Conservation (phyloP, 2,329 filamentous ascomycete genomes). For the Botrytis deweyae region DNA sequence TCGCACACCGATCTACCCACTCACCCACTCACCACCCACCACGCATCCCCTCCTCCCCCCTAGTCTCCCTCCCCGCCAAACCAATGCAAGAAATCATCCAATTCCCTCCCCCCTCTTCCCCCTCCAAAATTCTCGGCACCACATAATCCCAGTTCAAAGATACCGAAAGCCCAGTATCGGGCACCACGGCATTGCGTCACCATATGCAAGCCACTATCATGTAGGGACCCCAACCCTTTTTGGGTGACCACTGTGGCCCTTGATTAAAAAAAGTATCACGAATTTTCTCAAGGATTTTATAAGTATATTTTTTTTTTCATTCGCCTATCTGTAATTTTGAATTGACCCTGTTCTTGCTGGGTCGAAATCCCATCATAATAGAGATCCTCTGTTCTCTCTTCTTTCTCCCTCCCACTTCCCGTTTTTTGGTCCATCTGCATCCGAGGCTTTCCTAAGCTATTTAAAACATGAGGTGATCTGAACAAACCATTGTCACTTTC, state of each 20-base stretch:
- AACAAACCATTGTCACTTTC: not conserved
- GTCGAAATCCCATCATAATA: not conserved
- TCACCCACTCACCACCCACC: not conserved
- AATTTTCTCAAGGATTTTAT: not conserved
- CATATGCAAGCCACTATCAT: not conserved
- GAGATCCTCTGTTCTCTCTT: not conserved
- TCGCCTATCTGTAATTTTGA: not conserved
- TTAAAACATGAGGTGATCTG: not conserved
- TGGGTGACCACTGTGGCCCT: not conserved
- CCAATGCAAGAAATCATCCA: not conserved
- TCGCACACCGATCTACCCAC: not conserved
- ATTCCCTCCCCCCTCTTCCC: not conserved
- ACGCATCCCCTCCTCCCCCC: not conserved
- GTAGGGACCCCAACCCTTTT: not conserved
- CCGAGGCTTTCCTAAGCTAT: not conserved
- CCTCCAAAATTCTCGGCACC: not conserved
- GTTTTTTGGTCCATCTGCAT: not conserved
- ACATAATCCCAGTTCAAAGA: not conserved
- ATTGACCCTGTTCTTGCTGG: not conserved
- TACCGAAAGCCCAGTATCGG: not conserved
- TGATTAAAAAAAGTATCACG: not conserved
- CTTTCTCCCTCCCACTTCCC: not conserved
- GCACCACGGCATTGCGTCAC: not conserved
- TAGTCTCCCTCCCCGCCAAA: not conserved
- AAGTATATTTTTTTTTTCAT: not conserved